Conservation (phyloP, 768 basidiomycete species). For the Macrocybe gigantea region DNA sequence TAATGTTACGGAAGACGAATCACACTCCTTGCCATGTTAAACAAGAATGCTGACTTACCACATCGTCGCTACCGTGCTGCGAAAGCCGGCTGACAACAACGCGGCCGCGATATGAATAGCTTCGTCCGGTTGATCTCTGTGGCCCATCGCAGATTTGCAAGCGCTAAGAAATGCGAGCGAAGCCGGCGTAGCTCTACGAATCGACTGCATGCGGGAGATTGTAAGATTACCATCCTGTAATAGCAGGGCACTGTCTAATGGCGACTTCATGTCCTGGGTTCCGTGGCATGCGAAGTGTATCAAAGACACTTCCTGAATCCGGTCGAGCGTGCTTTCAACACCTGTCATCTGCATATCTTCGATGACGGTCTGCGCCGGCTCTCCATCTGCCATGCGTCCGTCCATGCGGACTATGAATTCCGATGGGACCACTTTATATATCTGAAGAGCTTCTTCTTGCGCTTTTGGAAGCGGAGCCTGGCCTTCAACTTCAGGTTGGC, state of each 20-base stretch:
- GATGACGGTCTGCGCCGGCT: no score
- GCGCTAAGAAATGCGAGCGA: conserved; percentile 4
- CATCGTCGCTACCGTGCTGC: conserved; percentile 25
- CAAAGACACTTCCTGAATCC: not conserved
- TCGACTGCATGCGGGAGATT: conserved; percentile 5
- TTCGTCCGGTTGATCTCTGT: conserved; percentile 18
- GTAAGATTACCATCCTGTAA: conserved; percentile 9
- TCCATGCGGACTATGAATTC: no score
- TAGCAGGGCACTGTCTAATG: conserved; percentile 12
- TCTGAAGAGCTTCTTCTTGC: no score
- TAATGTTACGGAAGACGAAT: not conserved
- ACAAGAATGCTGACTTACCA: conserved; percentile 18
- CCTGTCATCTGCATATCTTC: no score
- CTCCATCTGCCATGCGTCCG: no score
- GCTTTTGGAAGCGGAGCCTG: no score
- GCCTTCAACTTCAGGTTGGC: no score
- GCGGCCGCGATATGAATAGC: conserved; percentile 24
- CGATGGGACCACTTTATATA: no score
- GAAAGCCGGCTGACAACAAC: conserved; percentile 20
- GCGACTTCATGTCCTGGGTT: conserved; percentile 11
- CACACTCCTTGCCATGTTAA: not conserved
- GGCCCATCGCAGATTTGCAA: conserved; percentile 3
- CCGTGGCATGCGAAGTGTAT: conserved; percentile 23
- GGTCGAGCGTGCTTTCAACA: not conserved
- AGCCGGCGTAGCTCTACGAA: conserved; percentile 13